phyloP scores from a whole-genome alignment of 352 stramenopile species.

The Pythium brassicae region DNA sequence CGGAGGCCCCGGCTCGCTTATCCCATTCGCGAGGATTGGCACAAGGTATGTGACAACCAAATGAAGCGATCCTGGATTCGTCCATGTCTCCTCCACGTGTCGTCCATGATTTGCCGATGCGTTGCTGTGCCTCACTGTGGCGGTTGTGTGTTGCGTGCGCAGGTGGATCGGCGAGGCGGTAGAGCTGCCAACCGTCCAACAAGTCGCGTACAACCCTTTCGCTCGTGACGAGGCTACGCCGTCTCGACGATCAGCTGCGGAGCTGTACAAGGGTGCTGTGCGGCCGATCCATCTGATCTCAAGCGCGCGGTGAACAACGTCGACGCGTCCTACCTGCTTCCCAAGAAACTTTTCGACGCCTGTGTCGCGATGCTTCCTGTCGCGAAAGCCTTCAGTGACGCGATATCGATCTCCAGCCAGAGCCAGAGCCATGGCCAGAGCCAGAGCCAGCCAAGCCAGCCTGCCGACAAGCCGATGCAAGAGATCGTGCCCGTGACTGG shows the following conservation, averaged over 20 bases:
- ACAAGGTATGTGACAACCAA: not conserved
- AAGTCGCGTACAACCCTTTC: not conserved
- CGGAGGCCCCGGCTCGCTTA: not conserved
- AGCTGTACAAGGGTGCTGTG: not conserved
- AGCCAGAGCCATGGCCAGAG: no score
- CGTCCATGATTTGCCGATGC: not conserved
- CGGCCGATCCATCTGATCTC: not conserved
- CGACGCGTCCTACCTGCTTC: not conserved
- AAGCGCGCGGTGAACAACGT: not conserved
- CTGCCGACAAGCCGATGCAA: no score
- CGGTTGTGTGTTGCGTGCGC: not conserved
- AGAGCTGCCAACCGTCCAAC: not conserved
- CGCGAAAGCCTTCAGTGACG: not conserved
- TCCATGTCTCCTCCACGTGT: not conserved
- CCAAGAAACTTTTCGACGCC: not conserved
- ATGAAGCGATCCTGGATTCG: not conserved
- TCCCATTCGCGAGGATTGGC: not conserved
- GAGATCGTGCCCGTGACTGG: no score
- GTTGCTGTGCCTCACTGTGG: not conserved
- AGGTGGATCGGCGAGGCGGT: not conserved
- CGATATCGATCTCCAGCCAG: no score
- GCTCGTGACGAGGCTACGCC: no score
- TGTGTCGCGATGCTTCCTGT: not conserved
- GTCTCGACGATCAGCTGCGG: no score
- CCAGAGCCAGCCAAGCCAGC: no score